Base-by-base conservation (phyloP, 768 basidiomycete genomes). In the Kwoniella pini region DNA sequence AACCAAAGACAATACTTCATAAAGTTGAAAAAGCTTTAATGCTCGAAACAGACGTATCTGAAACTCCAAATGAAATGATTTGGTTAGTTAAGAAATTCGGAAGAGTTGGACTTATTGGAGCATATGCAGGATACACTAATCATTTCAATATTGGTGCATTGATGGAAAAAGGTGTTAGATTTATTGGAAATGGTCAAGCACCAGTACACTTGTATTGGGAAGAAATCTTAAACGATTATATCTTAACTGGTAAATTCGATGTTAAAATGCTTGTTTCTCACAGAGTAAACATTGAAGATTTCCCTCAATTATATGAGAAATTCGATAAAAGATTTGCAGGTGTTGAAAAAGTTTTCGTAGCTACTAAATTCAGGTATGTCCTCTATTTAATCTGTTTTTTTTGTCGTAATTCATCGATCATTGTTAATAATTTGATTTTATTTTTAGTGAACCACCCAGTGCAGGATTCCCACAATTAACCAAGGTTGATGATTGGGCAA, bases 141-240 rank as follows among this genome's bases (percentile, higher is more conserved):
- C 83, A 76, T 65, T 71, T 74, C 63, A 71, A 70, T 62, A 75
- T 90, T 52, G 87, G 88, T 7, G 85, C 88, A 0, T 68, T 90
- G 28, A 89, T 89, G 88, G 87, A 90, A 80, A 87, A 87, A 75
- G 88, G 88, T 9, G 79, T 87, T 17, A 80, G 86, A 63, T 80
- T 88, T 51, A 87, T 88, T 67, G 87, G 87, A 6, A 87, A 87
- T 64, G 87, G 87, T 0, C 87, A 89, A 50, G 87, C 87, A 0
- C 88, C 88, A 3, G 86, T 88, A 1, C 87, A 87, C 69, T 81
- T 82, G 48, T 88, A 87, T 78, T 89, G 87, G 87, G 79, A 87
- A 57, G 85, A 88, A 65, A 83, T 90, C 48, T 74, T 89, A 46
- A 74, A 87, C 57, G 83, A 72, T 42, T 86, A 85, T 69, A 85